Evolutionary conservation across 1,139 yeast genomes (phyloP).

Genomic region (Saccharomycopsis hybrid): DNA sequence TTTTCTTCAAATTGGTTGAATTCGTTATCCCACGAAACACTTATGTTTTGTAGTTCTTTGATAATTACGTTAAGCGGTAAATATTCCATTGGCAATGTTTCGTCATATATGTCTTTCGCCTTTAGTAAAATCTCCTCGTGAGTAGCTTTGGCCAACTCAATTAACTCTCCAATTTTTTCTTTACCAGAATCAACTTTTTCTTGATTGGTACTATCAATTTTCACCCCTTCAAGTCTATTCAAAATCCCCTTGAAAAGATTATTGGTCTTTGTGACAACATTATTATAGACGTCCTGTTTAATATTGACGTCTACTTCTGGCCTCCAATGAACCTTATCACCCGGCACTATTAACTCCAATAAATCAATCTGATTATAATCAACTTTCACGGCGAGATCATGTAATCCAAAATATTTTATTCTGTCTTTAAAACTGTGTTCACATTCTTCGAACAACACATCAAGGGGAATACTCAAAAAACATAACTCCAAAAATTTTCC

Average conservation of each 20-base stretch:
- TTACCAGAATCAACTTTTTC: conserved; percentile 71
- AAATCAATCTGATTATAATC: conserved; percentile 72
- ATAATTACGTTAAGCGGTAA: conserved; percentile 64
- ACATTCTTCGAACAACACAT: conserved; percentile 48
- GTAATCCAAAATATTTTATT: conserved; percentile 76
- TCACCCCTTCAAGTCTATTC: conserved; percentile 67
- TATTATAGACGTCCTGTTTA: conserved; percentile 57
- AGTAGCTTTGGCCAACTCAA: conserved; percentile 48
- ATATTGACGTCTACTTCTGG: conserved; percentile 64
- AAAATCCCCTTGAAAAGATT: conserved; percentile 70
- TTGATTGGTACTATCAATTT: conserved; percentile 65
- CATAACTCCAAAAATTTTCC: conserved; percentile 87
- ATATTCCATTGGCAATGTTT: conserved; percentile 58
- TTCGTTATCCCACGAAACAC: conserved; percentile 83
- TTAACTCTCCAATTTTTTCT: conserved; percentile 51
- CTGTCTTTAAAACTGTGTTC: conserved; percentile 75
- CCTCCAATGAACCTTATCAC: conserved; percentile 63
- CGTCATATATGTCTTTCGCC: conserved; percentile 47
- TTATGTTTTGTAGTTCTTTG: conserved; percentile 70
- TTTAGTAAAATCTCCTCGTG: conserved; percentile 37
- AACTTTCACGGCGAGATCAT: conserved; percentile 71
- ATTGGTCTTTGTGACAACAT: conserved; percentile 47
- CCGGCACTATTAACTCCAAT: conserved; percentile 75
- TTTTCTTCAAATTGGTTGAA: conserved; percentile 75
- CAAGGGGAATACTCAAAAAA: conserved; percentile 55